Evolutionary conservation across 2,329 filamentous ascomycete species (phyloP), one percentile per base, ranked within the genome.

Genomic region (Aspergillus oerlinghausenensis): DNA sequence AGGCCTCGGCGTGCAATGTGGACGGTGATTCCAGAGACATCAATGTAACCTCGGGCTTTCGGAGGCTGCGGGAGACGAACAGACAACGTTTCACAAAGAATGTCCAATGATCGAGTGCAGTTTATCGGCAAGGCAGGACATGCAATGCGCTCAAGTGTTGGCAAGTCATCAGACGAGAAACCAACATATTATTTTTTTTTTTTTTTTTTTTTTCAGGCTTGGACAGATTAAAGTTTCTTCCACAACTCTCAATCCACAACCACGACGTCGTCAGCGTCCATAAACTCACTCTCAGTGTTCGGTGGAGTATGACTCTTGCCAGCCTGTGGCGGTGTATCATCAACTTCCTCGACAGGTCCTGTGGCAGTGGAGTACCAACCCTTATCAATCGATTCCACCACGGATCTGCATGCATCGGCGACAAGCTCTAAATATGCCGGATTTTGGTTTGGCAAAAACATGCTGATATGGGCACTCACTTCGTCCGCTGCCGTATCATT

Each of bases 401-500:
- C 60, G 35, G 69, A 60, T 43, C 71, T 70, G 61, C 73, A 73
- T 25, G 77, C 70, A 55, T 73, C 65, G 35, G 69, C 64, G 17
- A 74, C 67, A 43, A 80, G 65, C 5, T 68, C 65, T 54, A 73
- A 70, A 60, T 76, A 80, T n/a, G 69, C 73, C 9, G 76, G 73
- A 53, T 80, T 80, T 23, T 78, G 70, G 47, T 68, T 71, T 17
- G 74, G 70, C 21, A 69, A 60, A 57, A 80, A 80, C 77, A 80
- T 80, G 62, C 64, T 76, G 58, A 74, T 90, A 73, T 97, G 94
- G 28, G 93, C 93, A 60, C 78, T 77, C 0, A 87, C 86, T 77
- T 97, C 94, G 65, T 96, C 90, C 10, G 75, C 78, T 0, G 88
- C 90, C 65, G 84, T 85, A 58, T 95, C 87, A 70, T 97, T 99